phyloP scores from a whole-genome alignment of 192 early-diverging fungal genomes.

The Neocallimastix lanati region DNA sequence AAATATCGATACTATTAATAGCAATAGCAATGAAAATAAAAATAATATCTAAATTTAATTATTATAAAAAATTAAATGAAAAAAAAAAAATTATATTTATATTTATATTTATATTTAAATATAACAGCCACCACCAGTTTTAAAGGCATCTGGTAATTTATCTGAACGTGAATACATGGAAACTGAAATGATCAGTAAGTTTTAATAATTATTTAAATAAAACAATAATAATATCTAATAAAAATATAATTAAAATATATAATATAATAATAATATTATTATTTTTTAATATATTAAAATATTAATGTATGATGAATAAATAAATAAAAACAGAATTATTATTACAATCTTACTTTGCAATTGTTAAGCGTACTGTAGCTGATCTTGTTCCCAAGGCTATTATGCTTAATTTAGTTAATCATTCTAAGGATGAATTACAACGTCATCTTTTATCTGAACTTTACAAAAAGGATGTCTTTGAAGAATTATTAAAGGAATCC shows the following conservation, averaged over 20 bases:
- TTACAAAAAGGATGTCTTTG: slow-evolving; percentile 86
- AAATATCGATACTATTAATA: no score
- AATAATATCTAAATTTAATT: no score
- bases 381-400: slow-evolving; percentile 97
- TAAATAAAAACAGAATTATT: slow-evolving; percentile 76
- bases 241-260: no score
- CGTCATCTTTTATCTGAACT: slow-evolving; percentile 85
- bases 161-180: slow-evolving; percentile 96
- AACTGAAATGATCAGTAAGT: slow-evolving; percentile 94
- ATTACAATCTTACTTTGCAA: slow-evolving; percentile 93
- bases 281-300: no score
- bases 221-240: no score
- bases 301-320: no score
- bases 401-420: slow-evolving; percentile 88
- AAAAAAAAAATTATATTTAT: no score
- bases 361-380: slow-evolving; percentile 92
- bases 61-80: no score
- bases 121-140: slow-evolving; percentile 56
- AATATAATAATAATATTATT: no score
- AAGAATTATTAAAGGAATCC: slow-evolving; percentile 88
- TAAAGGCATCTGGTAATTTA: slow-evolving; percentile 86
- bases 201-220: no score
- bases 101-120: slow-evolving; percentile 1
- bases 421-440: slow-evolving; percentile 85
- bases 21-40: no score